Percentiles rank a stretch among this genome's conserved stretches.
These are phyloP conservation scores for Saccharomyces pastorianus DNA, from an alignment of 1,139 yeast species.

Conservation along the genomic window DNA sequence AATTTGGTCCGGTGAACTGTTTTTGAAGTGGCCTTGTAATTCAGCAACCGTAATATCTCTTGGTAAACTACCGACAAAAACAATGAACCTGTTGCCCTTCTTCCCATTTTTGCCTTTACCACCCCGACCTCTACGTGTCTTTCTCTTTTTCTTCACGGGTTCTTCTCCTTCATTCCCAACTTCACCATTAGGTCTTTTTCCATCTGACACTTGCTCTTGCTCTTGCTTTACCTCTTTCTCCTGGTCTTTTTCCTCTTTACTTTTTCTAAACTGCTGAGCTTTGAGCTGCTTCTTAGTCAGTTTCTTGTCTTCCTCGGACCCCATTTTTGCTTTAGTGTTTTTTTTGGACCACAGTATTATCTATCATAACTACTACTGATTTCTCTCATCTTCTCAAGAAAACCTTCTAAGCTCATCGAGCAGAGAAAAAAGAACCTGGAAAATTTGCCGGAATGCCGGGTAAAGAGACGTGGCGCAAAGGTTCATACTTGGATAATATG, in stretches of 20 bases:
- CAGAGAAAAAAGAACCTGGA: too few species aligned
- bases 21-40: conserved; percentile 64
- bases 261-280: conserved; percentile 53
- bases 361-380: too few species aligned
- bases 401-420: too few species aligned
- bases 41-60: conserved; percentile 58
- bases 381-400: too few species aligned
- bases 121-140: conserved; percentile 67
- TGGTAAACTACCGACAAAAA: conserved; percentile 88
- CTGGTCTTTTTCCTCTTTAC: conserved; percentile 29
- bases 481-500: too few species aligned
- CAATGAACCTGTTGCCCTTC: conserved; percentile 61
- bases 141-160: conserved; percentile 54
- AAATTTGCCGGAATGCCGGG: too few species aligned
- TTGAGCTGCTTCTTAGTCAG: conserved; percentile 73
- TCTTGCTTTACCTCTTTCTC: conserved; percentile 24
- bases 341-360: too few species aligned
- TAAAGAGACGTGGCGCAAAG: too few species aligned
- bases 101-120: conserved; percentile 54
- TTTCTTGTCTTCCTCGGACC: conserved; percentile 31
- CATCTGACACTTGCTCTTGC: conserved; percentile 19
- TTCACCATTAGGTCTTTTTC: neutral
- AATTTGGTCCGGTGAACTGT: conserved; percentile 62
- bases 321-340: neutral
- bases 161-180: conserved; percentile 21